A percentile compares a stretch with the other conserved stretches of the same genome.
Conservation (phyloP, 495 filamentous ascomycete genomes). For the Lepraria neglecta region DNA sequence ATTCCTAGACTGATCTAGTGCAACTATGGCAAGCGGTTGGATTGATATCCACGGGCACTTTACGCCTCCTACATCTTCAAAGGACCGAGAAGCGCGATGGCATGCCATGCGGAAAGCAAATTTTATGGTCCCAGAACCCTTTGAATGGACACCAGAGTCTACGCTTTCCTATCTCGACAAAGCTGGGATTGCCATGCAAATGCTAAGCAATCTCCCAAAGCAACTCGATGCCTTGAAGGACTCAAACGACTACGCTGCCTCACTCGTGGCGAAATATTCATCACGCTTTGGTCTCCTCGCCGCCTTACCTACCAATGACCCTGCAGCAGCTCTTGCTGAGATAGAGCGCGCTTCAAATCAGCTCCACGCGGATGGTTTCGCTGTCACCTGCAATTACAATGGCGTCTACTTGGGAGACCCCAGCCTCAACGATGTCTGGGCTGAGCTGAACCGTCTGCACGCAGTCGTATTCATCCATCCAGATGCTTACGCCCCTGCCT, state of each 20-base stretch:
- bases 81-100: constrained; percentile 9
- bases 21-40: constrained; percentile 6
- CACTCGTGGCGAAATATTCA: background rate
- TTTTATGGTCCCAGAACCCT: constrained; percentile 5
- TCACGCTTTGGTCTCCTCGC: constrained; percentile 44
- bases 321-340: constrained; percentile 36
- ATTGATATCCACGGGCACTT: constrained; percentile 15
- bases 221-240: background rate
- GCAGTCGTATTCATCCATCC: constrained; percentile 50
- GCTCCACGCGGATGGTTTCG: constrained; percentile 46
- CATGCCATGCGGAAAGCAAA: constrained; percentile 8
- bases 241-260: constrained; percentile 12
- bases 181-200: constrained; percentile 12
- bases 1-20: background rate
- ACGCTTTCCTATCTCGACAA: constrained; percentile 11
- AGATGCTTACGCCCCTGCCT: constrained; percentile 16
- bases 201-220: constrained; percentile 13
- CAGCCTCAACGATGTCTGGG: constrained; percentile 40
- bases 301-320: constrained; percentile 40
- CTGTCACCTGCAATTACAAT: constrained; percentile 46
- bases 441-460: constrained; percentile 36
- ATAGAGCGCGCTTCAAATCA: constrained; percentile 41
- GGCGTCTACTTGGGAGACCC: constrained; percentile 46
- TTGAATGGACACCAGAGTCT: constrained; percentile 11
- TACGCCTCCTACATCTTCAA: constrained; percentile 7